Base-by-base conservation (phyloP, 495 filamentous ascomycete species). In the Xylaria intraflava region DNA sequence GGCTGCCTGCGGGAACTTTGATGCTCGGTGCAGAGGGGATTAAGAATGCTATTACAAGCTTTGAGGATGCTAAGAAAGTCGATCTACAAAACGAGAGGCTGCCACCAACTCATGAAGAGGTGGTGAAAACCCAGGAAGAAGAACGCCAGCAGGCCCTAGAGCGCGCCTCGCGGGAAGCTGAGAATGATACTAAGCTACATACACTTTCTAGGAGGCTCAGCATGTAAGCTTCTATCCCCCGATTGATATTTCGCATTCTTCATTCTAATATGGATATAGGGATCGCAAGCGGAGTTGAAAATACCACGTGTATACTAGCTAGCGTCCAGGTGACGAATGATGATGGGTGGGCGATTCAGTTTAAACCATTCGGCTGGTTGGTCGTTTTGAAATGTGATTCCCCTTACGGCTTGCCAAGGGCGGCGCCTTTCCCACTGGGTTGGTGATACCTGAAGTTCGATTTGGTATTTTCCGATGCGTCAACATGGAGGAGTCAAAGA, bases 11-110 rank as follows among this genome's bases (percentile, higher is more conserved):
- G 11, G 93, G 93, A 46, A 98, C 94, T 19, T 82, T 98, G 42
- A 97, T 98, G 92, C 82, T 98, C 23, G 93, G 93, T 44, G 90
- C 93, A 1, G 93, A 97, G 69, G 93, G 93, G 29, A 98, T 98
- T 73, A 98, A 97, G 76, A 90, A 96, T 62, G 93, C 93, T n/a
- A 98, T 98, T 57, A 88, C 79, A 68, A 93, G 81, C 60, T 98
- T 98, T 58, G 93, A 98, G 68, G 93, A 98, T 68, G 93, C 93
- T n/a, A 78, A 90, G 44, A 96, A 95, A 76, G 94, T 98, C 24
- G 93, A 98, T 76, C 64, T 96, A 55, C 91, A 96, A 72, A 98
- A 98, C 66, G 93, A 98, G 75, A 82, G 86, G 51, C 71, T 97
- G 56, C 93, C 93, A 33, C 93, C 93, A 5, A 90, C 78, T 59